Base-by-base conservation (phyloP, 768 basidiomycete genomes). In the Tulasnella sp. region DNA sequence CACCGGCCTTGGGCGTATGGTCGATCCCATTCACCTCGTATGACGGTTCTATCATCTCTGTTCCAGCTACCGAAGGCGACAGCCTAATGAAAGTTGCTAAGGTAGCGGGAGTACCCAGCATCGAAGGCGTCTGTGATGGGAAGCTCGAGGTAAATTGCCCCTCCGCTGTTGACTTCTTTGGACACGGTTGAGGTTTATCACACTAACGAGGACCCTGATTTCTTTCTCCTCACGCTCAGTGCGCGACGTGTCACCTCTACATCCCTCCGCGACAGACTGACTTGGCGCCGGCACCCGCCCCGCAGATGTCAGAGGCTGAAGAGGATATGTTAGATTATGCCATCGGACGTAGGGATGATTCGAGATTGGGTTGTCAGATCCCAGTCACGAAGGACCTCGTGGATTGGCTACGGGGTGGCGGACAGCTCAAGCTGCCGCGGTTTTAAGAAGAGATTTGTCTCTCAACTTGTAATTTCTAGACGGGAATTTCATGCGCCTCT, bases 291-390 rank as follows among this genome's bases (percentile, higher is more conserved):
- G 22, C 62, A 25, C 46, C 54, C 17, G 34, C 46, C 31, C 42
- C 38, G n/a, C 15, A n/a, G 19, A 44, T 49, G 10, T 59, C 57
- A 7, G 63, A 64, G 44, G 59, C 41, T n/a, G 63, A 64, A 45
- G 63, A 64, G 43, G 63, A 64, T 45, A 64, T 64, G 63, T 49
- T 64, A 17, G 57, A 53, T 11, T 64, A 64, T 21, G 63, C 62
- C 27, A 56, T 64, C 12, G 49, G 43, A 15, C 25, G 34, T n/a
- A 27, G 29, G 50, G 62, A 62, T 15, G 30, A 43, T 19, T 60
- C 58, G 7, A 24, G 63, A 21, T 62, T 64, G 10, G 57, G 62
- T 15, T 64, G 63, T 42, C 63, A 64, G 53, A 64, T 64, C 30
- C 42, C 10, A n/a, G 61, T 62, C 3, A 64, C 57, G 15, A 21